Conservation (phyloP, 2,329 filamentous ascomycete species). For the Cercospora sp. region DNA sequence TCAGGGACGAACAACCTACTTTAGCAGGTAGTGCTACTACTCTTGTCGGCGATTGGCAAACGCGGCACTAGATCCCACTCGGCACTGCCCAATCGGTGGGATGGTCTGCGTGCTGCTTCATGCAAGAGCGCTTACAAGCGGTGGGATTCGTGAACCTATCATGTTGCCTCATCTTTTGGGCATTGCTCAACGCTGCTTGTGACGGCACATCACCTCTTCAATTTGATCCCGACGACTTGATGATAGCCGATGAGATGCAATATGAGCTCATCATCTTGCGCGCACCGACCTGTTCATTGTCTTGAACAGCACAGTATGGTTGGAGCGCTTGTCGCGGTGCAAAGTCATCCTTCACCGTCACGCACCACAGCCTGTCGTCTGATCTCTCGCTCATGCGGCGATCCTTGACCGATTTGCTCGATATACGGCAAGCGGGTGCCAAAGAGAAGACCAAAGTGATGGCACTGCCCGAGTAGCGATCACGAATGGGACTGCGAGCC, state of each 20-base stretch:
- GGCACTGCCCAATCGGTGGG: constrained; percentile 1
- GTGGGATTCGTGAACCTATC: neutral
- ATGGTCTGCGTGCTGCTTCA: constrained; percentile 1
- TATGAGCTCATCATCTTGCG: neutral
- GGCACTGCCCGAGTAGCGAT: neutral
- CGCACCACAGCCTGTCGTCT: neutral
- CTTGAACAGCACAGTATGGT: neutral
- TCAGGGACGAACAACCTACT: neutral
- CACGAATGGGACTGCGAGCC: neutral
- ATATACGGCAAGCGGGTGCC: neutral
- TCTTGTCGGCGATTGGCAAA: neutral
- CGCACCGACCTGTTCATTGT: neutral
- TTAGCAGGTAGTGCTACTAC: neutral
- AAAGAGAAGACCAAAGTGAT: neutral
- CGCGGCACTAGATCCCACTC: neutral
- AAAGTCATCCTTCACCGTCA: neutral
- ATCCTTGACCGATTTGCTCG: neutral
- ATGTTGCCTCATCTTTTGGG: constrained; percentile 6
- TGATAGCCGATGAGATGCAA: neutral
- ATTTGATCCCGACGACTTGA: neutral
- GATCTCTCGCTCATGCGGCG: neutral
- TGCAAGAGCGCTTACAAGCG: constrained; percentile 1
- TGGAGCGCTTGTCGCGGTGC: neutral
- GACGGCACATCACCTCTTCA: neutral
- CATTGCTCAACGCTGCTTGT: constrained; percentile 4